These are phyloP conservation scores for Auriscalpium orientale DNA, from an alignment of 768 basidiomycete genomes.

Conservation along the genomic window DNA sequence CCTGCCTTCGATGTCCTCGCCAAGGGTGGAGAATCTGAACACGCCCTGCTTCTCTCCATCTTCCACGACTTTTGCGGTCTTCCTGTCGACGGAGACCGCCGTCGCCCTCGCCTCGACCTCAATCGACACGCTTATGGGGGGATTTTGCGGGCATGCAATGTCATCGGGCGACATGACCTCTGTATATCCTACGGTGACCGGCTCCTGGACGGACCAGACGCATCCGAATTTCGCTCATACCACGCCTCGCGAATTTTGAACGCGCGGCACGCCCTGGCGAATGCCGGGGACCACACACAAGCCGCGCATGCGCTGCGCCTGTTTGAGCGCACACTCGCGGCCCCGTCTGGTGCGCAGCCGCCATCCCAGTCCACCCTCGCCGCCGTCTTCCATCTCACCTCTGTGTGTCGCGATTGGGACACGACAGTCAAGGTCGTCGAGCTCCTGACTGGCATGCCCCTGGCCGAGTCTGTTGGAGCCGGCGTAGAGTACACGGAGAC, in stretches of 20 bases:
- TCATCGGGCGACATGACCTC: constrained; percentile 36
- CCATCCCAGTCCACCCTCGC: too few relatives aligned
- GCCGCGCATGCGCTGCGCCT: too few relatives aligned
- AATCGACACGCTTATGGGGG: constrained; percentile 39
- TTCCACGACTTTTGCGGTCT: constrained; percentile 58
- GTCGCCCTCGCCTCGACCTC: constrained; percentile 33
- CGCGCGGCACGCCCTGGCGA: constrained; percentile 27
- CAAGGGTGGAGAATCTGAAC: constrained; percentile 49
- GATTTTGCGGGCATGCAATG: constrained; percentile 49
- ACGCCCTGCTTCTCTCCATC: constrained; percentile 60
- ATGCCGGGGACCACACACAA: not conserved
- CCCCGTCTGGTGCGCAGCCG: too few relatives aligned
- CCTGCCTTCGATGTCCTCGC: constrained; percentile 48
- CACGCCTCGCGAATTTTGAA: constrained; percentile 57
- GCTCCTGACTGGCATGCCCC: constrained; percentile 52
- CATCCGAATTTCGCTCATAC: constrained; percentile 36
- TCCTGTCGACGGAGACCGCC: constrained; percentile 25
- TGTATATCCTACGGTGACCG: constrained; percentile 53
- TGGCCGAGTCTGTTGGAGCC: too few relatives aligned
- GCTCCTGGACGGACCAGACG: constrained; percentile 38
- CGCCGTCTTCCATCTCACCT: constrained; percentile 31
- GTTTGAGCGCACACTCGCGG: too few relatives aligned
- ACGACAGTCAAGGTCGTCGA: constrained; percentile 51
- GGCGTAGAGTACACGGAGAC: too few relatives aligned
- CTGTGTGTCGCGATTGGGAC: constrained; percentile 55